These are phyloP conservation scores for Polyplosphaeria fusca DNA, from an alignment of 495 filamentous ascomycete species.

Conservation along the genomic window DNA sequence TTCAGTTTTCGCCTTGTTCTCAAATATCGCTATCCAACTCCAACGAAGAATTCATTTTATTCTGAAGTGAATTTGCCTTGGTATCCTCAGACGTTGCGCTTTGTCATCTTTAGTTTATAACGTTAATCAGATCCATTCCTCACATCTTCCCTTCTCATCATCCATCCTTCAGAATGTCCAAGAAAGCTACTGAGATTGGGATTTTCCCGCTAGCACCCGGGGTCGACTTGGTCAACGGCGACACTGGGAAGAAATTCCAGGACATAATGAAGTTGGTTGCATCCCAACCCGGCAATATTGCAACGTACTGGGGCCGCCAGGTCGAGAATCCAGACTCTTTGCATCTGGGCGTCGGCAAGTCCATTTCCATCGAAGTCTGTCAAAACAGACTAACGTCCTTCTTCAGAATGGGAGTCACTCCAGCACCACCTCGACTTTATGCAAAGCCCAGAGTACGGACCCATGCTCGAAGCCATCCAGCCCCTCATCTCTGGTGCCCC, in stretches of 20 bases:
- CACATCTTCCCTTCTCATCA: too few relatives aligned
- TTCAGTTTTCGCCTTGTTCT: too few relatives aligned
- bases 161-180: conserved; percentile 16
- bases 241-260: conserved; percentile 10
- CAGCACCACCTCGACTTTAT: conserved; percentile 24
- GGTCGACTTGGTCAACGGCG: conserved; percentile 18
- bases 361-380: not conserved
- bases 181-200: conserved; percentile 20
- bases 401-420: conserved; percentile 28
- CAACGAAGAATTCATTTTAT: too few relatives aligned
- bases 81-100: too few relatives aligned
- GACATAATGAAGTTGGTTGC: conserved; percentile 12
- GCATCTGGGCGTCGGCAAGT: conserved; percentile 27
- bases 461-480: conserved; percentile 8
- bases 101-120: too few relatives aligned
- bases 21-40: too few relatives aligned
- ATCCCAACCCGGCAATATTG: conserved; percentile 10
- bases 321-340: conserved; percentile 30
- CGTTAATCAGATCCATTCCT: too few relatives aligned
- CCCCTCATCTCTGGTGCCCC: conserved; percentile 11
- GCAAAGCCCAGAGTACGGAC: conserved; percentile 17
- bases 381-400: too few relatives aligned
- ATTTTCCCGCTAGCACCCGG: conserved; percentile 11
- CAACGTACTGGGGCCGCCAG: conserved; percentile 27
- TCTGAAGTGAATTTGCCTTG: too few relatives aligned